Conservation (phyloP, 179 eudicot species). For the Spergularia azorica region DNA sequence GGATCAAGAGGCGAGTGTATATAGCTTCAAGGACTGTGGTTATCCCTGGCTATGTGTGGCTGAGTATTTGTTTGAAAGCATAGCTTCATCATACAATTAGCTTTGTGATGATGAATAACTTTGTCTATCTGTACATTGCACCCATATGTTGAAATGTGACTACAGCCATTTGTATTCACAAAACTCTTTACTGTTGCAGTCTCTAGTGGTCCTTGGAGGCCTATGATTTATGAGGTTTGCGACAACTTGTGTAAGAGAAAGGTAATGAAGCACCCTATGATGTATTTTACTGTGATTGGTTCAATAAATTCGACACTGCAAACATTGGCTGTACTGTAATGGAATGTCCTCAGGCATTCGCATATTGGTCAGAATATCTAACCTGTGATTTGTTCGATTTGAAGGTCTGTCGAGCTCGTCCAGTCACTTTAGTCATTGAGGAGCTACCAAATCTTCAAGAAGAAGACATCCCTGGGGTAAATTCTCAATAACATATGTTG, state of each 20-base stretch:
- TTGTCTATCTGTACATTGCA: background rate
- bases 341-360: background rate
- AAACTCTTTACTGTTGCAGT: background rate
- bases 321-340: background rate
- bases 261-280: background rate
- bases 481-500: background rate
- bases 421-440: background rate
- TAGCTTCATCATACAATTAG: background rate
- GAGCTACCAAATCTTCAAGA: conserved; percentile 7
- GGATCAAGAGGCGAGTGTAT: background rate
- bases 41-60: no score
- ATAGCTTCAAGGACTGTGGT: background rate
- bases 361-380: background rate
- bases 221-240: background rate
- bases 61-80: background rate
- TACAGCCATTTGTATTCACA: background rate
- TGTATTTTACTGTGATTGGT: background rate
- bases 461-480: conserved; percentile 9
- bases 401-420: no score
- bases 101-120: background rate
- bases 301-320: background rate
- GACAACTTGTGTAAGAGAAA: background rate
- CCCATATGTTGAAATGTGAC: background rate
- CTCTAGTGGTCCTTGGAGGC: conserved; percentile 4
- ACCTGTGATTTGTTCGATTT: background rate